Evolutionary conservation across 164 flowering plant species (phyloP).

Genomic region (Brasenia schreberi): DNA sequence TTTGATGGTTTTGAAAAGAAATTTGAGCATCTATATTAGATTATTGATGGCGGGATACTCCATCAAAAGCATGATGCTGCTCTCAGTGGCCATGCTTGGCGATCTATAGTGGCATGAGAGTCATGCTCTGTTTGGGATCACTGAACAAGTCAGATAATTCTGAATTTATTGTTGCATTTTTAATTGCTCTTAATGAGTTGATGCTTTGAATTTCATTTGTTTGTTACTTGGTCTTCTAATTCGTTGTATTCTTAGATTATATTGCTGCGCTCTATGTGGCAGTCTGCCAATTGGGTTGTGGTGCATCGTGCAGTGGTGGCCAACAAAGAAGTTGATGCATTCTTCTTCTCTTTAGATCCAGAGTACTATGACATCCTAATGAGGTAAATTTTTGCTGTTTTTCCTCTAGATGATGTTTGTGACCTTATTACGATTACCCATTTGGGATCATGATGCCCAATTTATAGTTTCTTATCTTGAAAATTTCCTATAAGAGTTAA

Average conservation of each 20-base stretch:
- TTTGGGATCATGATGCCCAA: background rate
- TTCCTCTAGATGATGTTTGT: background rate
- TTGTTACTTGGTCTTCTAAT: background rate
- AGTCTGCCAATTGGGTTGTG: slow-evolving; percentile 97
- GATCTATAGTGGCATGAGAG: no score
- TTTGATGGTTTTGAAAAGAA: no score
- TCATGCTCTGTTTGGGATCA: no score
- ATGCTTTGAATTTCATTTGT: background rate
- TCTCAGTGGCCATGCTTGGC: no score
- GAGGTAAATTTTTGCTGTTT: slow-evolving; percentile 43
- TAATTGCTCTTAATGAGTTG: background rate
- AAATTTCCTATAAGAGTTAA: no score
- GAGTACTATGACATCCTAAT: slow-evolving; percentile 94
- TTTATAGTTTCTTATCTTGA: background rate
- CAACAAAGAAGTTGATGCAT: slow-evolving; percentile 70
- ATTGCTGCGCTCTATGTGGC: slow-evolving; percentile 4
- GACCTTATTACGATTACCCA: background rate
- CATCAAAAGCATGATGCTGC: no score
- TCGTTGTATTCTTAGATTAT: no score
- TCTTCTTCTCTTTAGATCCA: slow-evolving; percentile 75
- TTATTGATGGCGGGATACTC: no score
- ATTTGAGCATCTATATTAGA: no score
- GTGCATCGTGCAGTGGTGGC: slow-evolving; percentile 94
- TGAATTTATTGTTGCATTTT: no score
- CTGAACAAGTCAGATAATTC: no score